Evolutionary conservation across 2,329 filamentous ascomycete genomes (phyloP).

Genomic region (Xylariaceae sp.): DNA sequence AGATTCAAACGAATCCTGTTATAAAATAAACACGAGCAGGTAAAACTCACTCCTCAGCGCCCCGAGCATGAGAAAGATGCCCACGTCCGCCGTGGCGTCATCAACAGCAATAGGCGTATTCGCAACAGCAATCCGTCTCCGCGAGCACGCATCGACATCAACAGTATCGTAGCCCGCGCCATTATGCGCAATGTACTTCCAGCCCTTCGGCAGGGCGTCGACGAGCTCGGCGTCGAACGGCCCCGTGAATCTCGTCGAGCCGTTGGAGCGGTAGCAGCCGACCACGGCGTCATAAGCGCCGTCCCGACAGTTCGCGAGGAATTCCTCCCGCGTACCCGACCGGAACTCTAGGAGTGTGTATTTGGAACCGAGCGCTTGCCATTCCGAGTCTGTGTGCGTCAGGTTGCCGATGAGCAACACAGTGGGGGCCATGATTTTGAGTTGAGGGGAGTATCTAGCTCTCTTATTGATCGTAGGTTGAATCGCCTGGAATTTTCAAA

Average conservation of each 20-base stretch:
- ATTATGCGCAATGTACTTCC: constrained; percentile 60
- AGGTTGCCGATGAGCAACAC: constrained; percentile 38
- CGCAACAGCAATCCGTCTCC: constrained; percentile 38
- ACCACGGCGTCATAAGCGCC: constrained; percentile 37
- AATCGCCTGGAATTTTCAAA: background rate
- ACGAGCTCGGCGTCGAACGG: constrained; percentile 55
- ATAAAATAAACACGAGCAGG: background rate
- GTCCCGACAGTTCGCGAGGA: constrained; percentile 35
- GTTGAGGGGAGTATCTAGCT: background rate
- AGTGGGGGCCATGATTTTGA: constrained; percentile 30
- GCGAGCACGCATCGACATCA: constrained; percentile 59
- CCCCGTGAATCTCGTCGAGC: constrained; percentile 35
- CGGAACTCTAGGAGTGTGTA: constrained; percentile 38
- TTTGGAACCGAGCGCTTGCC: constrained; percentile 36
- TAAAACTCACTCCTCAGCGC: constrained; percentile 49
- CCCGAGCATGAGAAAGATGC: constrained; percentile 58
- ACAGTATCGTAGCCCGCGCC: constrained; percentile 68
- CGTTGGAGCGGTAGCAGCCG: constrained; percentile 39
- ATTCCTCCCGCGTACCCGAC: constrained; percentile 34
- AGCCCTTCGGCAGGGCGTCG: constrained; percentile 49
- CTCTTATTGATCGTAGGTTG: background rate
- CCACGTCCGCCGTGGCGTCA: constrained; percentile 57
- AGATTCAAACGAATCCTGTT: background rate
- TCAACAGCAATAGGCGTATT: constrained; percentile 47
- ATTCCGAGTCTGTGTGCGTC: constrained; percentile 31